Percentiles rank a stretch among this genome's conserved stretches.
These are phyloP conservation scores for Modicella reniformis DNA, from an alignment of 371 early-diverging fungal genomes.

Conservation along the genomic window DNA sequence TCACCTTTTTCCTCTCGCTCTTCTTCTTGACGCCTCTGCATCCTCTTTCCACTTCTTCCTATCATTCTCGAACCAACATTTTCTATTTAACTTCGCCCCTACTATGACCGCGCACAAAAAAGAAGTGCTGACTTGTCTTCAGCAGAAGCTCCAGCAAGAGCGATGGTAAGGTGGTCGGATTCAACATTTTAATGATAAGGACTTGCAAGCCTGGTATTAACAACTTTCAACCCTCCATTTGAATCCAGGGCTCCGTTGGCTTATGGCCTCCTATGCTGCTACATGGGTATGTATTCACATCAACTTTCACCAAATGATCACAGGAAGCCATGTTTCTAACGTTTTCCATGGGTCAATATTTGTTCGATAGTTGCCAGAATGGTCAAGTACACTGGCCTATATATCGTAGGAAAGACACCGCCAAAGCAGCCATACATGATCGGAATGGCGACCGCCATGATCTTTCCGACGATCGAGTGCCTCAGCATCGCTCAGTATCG, in stretches of 20 bases:
- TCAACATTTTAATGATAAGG: background rate
- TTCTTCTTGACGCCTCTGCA: too few relatives aligned
- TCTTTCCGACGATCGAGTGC: conserved; percentile 29
- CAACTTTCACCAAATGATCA: background rate
- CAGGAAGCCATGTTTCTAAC: background rate
- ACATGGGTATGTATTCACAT: conserved; percentile 9
- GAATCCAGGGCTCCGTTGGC: conserved; percentile 20
- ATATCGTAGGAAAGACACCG: conserved; percentile 30
- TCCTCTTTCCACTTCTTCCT: too few relatives aligned
- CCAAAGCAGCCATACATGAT: conserved; percentile 19
- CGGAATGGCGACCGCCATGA: conserved; percentile 15
- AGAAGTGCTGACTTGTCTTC: background rate
- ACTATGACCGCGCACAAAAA: background rate
- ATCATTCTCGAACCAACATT: too few relatives aligned
- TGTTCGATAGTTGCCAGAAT: conserved; percentile 20
- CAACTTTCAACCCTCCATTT: background rate
- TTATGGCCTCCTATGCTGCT: conserved; percentile 9
- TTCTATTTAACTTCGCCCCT: background rate
- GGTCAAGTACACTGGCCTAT: conserved; percentile 27
- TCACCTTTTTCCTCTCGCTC: too few relatives aligned
- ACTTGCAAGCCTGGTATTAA: background rate
- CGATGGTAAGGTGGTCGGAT: conserved; percentile 2
- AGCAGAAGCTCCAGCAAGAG: background rate
- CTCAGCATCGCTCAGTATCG: conserved; percentile 35
- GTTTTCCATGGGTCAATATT: background rate